Evolutionary conservation across 1,284 basidiomycete species (phyloP), one percentile per base, ranked within the genome.

Genomic region (Rhodotorula sp.): DNA sequence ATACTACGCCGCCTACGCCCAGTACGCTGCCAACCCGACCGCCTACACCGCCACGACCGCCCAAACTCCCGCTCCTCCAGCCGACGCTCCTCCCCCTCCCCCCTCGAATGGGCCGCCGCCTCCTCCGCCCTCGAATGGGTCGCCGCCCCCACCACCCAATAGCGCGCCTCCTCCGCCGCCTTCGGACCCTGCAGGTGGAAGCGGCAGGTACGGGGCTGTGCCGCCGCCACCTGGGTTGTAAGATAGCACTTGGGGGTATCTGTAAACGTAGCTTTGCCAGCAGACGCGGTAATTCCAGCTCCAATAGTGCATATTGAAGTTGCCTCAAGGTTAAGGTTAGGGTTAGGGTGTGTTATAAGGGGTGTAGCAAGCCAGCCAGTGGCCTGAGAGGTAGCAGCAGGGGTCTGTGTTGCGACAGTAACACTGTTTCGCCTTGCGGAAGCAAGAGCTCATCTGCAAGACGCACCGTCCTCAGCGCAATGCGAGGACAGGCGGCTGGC

Each of bases 1-100:
- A 50, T 72, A 72, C 63, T 72, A 72, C 58, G 71, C 71, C 11
- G 68, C 71, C 6, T 72, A 72, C 56, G 71, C 68, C 11, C 62
- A 59, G n/a, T 70, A 67, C 52, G 58, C 65, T n/a, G 48, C 62
- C 53, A 58, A 64, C 62, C 53, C 68, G 20, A 26, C 53, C 20
- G 40, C 55, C 2, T 44, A 50, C 31, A 24, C 48, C 48, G 28
- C 59, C 11, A 15, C 60, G 30, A 2, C 50, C 11, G 15, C 51
- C 9, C 5, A 56, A 5, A 20, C 58, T 5, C 40, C 67, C 16
- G 37, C 63, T 1, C 51, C 57, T 13, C 30, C 63, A 18, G 31
- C 48, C 20, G 50, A 51, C 7, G 22, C 63, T 11, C 55, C 58
- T 9, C 50, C 58, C 2, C 62, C 60, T 15, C 58, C 67, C n/a